These are phyloP conservation scores for Colletotrichum endophyticum DNA, from an alignment of 2,329 filamentous ascomycete genomes.

Conservation along the genomic window DNA sequence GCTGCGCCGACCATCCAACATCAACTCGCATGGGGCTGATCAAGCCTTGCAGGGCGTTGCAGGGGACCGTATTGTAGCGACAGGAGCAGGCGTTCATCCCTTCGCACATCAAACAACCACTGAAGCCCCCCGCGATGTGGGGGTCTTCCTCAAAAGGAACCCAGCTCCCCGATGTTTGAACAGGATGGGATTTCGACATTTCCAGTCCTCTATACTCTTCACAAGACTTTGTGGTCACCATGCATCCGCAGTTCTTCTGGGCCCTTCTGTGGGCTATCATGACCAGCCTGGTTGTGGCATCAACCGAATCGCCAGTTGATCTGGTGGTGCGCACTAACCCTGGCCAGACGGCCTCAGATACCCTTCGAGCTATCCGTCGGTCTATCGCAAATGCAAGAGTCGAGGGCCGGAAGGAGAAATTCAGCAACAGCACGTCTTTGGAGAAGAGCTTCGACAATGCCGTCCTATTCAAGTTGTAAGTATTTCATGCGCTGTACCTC, in stretches of 20 bases:
- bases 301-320: neutral
- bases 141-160: neutral
- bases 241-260: neutral
- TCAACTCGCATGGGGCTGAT: neutral
- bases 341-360: neutral
- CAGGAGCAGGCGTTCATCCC: neutral
- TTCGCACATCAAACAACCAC: neutral
- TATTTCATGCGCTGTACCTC: rapidly evolving
- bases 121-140: neutral
- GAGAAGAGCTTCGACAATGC: conserved; percentile 45
- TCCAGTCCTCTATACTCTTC: neutral
- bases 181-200: neutral
- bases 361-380: neutral
- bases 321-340: neutral
- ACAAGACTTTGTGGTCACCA: neutral
- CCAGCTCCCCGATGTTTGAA: neutral
- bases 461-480: conserved; percentile 37
- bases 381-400: neutral
- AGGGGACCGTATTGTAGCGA: neutral
- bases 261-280: neutral
- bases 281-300: neutral
- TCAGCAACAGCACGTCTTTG: conserved; percentile 34
- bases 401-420: neutral
- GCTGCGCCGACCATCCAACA: neutral
- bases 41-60: neutral